Evolutionary conservation across 352 stramenopile species (phyloP).

Genomic region (Globisporangium acanthophoron): DNA sequence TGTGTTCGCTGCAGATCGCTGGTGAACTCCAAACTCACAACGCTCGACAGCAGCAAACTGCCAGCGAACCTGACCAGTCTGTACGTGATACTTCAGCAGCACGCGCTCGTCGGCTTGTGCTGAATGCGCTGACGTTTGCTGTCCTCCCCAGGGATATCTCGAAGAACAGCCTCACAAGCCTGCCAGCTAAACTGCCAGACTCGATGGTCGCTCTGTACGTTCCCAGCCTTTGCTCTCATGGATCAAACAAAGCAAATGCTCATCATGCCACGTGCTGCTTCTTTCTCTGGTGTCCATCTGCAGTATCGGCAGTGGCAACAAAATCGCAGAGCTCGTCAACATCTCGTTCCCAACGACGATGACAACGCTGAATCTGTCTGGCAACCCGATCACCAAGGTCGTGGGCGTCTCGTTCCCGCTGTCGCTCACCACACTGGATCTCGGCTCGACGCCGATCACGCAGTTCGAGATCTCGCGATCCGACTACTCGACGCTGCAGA

Average conservation of each 20-base stretch:
- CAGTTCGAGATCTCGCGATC: slow-evolving; percentile 66
- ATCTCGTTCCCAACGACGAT: slow-evolving; percentile 45
- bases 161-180: slow-evolving; percentile 31
- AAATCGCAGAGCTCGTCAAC: slow-evolving; percentile 40
- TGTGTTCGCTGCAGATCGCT: slow-evolving; percentile 22
- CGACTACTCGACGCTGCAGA: slow-evolving; percentile 51
- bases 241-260: not conserved
- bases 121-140: not conserved
- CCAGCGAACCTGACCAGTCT: slow-evolving; percentile 44
- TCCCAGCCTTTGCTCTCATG: not conserved
- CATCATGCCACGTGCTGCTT: not conserved
- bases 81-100: slow-evolving; percentile 19
- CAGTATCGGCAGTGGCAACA: slow-evolving; percentile 35
- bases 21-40: slow-evolving; percentile 34
- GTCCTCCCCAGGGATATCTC: slow-evolving; percentile 34
- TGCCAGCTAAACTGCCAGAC: slow-evolving; percentile 25
- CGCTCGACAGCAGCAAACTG: slow-evolving; percentile 33
- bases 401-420: slow-evolving; percentile 50
- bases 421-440: slow-evolving; percentile 34
- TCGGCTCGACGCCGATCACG: slow-evolving; percentile 44
- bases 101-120: too few species aligned
- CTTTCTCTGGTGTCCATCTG: not conserved
- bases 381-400: slow-evolving; percentile 53
- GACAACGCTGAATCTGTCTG: slow-evolving; percentile 46
- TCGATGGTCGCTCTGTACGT: slow-evolving; percentile 31